Percentiles rank a stretch among this genome's conserved stretches.
These are phyloP conservation scores for Rhodotorula sp. DNA, from an alignment of 1,284 basidiomycete genomes.

Conservation along the genomic window DNA sequence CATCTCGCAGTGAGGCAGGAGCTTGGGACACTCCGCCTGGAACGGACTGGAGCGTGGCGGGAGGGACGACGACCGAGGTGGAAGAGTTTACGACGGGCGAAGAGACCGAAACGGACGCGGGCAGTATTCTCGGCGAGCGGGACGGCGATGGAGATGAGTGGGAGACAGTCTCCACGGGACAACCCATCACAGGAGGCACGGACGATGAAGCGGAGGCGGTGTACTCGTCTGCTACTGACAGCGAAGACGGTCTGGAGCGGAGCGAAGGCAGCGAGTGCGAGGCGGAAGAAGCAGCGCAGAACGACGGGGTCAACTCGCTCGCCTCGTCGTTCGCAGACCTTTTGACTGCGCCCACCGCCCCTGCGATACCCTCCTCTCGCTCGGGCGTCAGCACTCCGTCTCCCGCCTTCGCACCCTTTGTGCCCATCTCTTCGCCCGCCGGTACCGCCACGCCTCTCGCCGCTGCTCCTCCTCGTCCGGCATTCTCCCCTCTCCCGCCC, in stretches of 20 bases:
- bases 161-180: not conserved
- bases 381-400: not conserved
- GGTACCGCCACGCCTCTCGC: constrained; percentile 1
- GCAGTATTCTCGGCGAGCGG: not conserved
- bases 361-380: not conserved
- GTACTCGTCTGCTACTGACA: not conserved
- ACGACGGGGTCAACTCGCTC: constrained; percentile 15
- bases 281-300: not conserved
- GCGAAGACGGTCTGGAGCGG: not conserved
- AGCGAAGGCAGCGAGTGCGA: constrained; percentile 5
- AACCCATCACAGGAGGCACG: not conserved
- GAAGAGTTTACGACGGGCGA: not conserved
- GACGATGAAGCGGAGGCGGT: constrained; percentile 7
- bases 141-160: not conserved
- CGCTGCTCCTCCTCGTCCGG: not conserved
- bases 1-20: not conserved
- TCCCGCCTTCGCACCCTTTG: not conserved
- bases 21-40: constrained; percentile 28
- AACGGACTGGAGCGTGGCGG: constrained; percentile 28
- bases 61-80: constrained; percentile 14
- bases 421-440: not conserved
- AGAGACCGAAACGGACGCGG: constrained; percentile 8
- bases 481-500: not conserved
- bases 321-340: constrained; percentile 20
- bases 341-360: not conserved